Conservation (phyloP, 2,329 filamentous ascomycete genomes). For the Curvularia hawaiiensis region DNA sequence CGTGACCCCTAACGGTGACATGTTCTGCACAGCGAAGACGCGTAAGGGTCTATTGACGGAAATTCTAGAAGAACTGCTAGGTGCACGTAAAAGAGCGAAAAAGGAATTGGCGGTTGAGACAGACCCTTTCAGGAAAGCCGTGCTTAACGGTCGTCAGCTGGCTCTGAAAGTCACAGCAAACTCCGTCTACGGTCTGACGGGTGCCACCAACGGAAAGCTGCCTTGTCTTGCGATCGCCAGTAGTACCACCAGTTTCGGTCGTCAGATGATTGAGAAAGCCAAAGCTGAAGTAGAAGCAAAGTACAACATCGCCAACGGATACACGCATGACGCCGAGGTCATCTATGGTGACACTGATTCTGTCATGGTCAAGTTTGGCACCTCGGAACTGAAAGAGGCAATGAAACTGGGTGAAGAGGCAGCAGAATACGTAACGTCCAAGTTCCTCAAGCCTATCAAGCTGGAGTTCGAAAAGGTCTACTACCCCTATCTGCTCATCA, state of each 20-base stretch:
- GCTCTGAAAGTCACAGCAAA: slow-evolving; percentile 97
- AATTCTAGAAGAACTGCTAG: slow-evolving; percentile 90
- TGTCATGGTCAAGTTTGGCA: slow-evolving; percentile 99
- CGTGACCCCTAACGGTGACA: slow-evolving; percentile 90
- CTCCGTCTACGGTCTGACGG: slow-evolving; percentile 96
- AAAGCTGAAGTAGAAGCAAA: slow-evolving; percentile 91
- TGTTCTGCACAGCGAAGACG: slow-evolving; percentile 86
- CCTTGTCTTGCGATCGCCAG: slow-evolving; percentile 95
- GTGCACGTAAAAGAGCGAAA: slow-evolving; percentile 95
- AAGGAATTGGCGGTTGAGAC: slow-evolving; percentile 86
- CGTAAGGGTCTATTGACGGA: slow-evolving; percentile 91
- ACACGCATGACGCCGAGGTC: slow-evolving; percentile 91
- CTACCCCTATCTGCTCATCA: slow-evolving; percentile 96
- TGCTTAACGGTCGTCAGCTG: slow-evolving; percentile 94
- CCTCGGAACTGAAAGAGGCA: slow-evolving; percentile 80
- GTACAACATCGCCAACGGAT: slow-evolving; percentile 93
- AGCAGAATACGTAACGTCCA: slow-evolving; percentile 82
- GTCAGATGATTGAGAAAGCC: slow-evolving; percentile 98
- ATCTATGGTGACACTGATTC: slow-evolving; percentile 99
- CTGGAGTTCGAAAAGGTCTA: slow-evolving; percentile 99
- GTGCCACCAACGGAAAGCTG: slow-evolving; percentile 93
- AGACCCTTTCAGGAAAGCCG: slow-evolving; percentile 96
- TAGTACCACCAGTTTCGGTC: slow-evolving; percentile 95
- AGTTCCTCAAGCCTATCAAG: slow-evolving; percentile 97
- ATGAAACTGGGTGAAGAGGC: slow-evolving; percentile 98